Conservation (phyloP, 1,139 yeast species). For the Zhuliangozyma blackwelliae region DNA sequence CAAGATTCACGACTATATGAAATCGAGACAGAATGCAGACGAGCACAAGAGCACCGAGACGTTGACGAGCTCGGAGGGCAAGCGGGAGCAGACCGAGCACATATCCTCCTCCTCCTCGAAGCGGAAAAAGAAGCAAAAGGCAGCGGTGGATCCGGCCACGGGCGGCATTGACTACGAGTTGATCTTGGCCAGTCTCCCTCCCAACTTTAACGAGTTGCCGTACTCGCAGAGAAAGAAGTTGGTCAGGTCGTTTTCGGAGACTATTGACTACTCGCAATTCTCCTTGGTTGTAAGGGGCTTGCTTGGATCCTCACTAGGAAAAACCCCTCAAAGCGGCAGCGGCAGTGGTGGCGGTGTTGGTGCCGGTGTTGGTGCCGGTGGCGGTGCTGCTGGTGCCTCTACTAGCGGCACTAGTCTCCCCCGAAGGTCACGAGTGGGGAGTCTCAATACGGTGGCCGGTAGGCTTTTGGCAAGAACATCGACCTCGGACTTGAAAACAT, state of each 20-base stretch:
- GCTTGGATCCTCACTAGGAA: constrained; percentile 14
- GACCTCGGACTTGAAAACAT: constrained; percentile 32
- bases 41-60: neutral
- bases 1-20: constrained; percentile 25
- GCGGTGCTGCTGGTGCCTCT: no score
- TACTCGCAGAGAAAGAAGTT: constrained; percentile 64
- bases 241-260: constrained; percentile 53
- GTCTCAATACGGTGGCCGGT: constrained; percentile 41
- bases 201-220: constrained; percentile 59
- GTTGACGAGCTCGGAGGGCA: neutral
- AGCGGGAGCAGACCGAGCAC: neutral
- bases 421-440: constrained; percentile 28
- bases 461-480: constrained; percentile 38
- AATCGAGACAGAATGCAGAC: constrained; percentile 17
- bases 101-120: constrained; percentile 1
- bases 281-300: constrained; percentile 39
- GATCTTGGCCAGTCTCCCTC: constrained; percentile 47
- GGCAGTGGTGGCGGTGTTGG: constrained; percentile 4
- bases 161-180: constrained; percentile 35
- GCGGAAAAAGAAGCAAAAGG: constrained; percentile 19
- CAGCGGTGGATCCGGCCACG: constrained; percentile 20
- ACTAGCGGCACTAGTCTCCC: constrained; percentile 24
- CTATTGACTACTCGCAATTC: constrained; percentile 48
- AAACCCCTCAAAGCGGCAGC: constrained; percentile 14
- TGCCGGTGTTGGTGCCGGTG: constrained; percentile 4